Base-by-base conservation (phyloP, 345 rosid genomes). In the Lenwebbia sp. region DNA sequence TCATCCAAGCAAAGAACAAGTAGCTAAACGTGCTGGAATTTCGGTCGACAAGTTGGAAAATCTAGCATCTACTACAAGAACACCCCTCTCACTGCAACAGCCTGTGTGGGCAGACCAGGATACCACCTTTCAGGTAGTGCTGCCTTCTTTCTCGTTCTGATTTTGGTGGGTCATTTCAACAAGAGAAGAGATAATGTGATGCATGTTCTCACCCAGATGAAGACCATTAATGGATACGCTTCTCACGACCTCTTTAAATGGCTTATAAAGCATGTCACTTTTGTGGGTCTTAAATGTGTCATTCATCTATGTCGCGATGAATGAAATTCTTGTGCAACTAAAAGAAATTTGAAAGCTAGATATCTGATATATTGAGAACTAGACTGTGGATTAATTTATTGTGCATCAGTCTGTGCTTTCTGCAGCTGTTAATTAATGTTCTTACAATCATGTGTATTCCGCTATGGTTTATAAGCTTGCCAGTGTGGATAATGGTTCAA, bases 71-170 rank as follows among this genome's bases (percentile, higher is more conserved):
- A 56, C 88, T 40, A 86, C 98, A 83, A 94, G 95, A 91, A 87
- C 84, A 62, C 98, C 99, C 44, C 87, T 91, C 37, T 96, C 98
- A 50, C 85, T 95, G 92, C 96, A 96, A 88, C 94, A 91, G 53
- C 88, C 94, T 81, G 92, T 95, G 83, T 95, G 98, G 97, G 25
- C 92, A 74, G 98, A 94, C 89, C 97, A 94, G 87, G 93, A 88
- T 60, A 94, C 93, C 81, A 95, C 97, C 41, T 93, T 84, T 87
- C 96, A 97, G 96, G 99, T 96, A 93, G 85, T 41, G 51, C 33
- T 41, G 33, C 19, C 26, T 54, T 56, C 13, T 82, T 52, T 14
- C 82, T 51, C 62, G 30, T 23, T 70, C 52, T 19, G 60, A 65
- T 44, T 82, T 65, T 30, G 44, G 22, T 25, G 2, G 37, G 50